These are phyloP conservation scores for Tilletia horrida DNA, from an alignment of 1,284 basidiomycete species.

Conservation along the genomic window DNA sequence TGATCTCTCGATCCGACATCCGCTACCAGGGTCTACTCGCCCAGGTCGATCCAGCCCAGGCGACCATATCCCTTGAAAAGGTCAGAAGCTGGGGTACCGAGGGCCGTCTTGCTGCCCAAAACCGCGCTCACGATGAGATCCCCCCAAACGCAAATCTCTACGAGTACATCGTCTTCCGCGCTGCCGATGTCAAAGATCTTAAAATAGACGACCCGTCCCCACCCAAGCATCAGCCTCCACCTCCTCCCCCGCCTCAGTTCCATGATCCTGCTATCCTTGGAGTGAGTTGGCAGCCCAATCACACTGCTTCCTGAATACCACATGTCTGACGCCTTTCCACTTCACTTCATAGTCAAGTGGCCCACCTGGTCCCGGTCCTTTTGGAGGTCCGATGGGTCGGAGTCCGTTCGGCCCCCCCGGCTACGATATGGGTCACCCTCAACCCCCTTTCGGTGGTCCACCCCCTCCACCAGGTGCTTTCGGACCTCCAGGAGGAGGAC, in stretches of 20 bases:
- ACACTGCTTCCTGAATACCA: not conserved
- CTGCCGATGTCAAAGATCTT: conserved; percentile 56
- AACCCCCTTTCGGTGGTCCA: conserved; percentile 23
- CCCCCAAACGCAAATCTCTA: conserved; percentile 55
- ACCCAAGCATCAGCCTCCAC: conserved; percentile 15
- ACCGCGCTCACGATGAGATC: conserved; percentile 58
- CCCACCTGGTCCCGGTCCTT: conserved; percentile 18
- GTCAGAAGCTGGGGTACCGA: conserved; percentile 87
- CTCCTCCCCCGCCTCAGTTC: conserved; percentile 29
- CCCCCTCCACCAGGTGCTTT: conserved; percentile 28
- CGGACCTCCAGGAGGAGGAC: not conserved
- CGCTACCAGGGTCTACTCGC: conserved; percentile 81
- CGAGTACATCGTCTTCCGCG: conserved; percentile 61
- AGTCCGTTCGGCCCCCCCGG: conserved; percentile 18
- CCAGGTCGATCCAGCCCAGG: conserved; percentile 75
- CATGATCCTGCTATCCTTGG: conserved; percentile 48
- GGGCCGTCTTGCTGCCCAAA: conserved; percentile 62
- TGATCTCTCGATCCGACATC: conserved; percentile 84
- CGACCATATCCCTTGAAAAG: conserved; percentile 81
- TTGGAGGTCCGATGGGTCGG: conserved; percentile 5
- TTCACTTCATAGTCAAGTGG: conserved; percentile 16
- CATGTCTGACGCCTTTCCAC: not conserved
- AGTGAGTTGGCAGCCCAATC: conserved; percentile 28
- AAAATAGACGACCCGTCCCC: conserved; percentile 54
- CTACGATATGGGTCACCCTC: conserved; percentile 13